Base-by-base conservation (phyloP, 441 rosid genomes). In the Kokia cookei region DNA sequence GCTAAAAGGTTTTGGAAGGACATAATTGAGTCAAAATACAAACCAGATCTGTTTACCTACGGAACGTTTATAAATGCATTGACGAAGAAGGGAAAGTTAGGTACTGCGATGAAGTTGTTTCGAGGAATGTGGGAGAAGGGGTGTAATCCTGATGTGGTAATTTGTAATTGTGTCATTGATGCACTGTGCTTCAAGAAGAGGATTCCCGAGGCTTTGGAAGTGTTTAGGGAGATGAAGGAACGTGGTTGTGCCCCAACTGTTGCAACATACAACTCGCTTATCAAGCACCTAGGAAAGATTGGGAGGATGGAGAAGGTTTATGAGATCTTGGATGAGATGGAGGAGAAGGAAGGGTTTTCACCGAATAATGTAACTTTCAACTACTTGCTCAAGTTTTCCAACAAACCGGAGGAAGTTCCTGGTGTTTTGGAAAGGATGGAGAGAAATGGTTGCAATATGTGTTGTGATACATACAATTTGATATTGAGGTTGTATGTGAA, bases 1-100 rank as follows among this genome's bases (percentile, higher is more conserved):
- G 96, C 96, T 3, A 92, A 90, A 82, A 87, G 96, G 84, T 71
- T 92, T 81, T 93, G 97, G 93, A 93, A 84, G 76, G 93, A 87
- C 65, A 89, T 91, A 71, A 13, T 93, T 55, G 82, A 79, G 53
- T 89, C 91, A n/a, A 76, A 83, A 62, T 86, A 80, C 75, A 82
- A 75, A 74, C 97, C 90, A 0, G 90, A 90, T 79, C 67, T 80
- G 66, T 84, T 88, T 32, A 92, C 91, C n/a, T 86, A 83, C 11
- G 89, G 86, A 51, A 88, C 84, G 5, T 88, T 91, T 81, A 84
- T 93, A 51, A 86, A 92, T 40, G 94, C 96, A 0, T 84, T 93
- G 74, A 85, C 94, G n/a, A 88, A 88, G 89, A 92, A 86, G 78
- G 94, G 97, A 67, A 93, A 89, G 74, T 19, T 93, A 10, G 93